Evolutionary conservation across 2,329 filamentous ascomycete species (phyloP).

Genomic region (Polychaeton citri): DNA sequence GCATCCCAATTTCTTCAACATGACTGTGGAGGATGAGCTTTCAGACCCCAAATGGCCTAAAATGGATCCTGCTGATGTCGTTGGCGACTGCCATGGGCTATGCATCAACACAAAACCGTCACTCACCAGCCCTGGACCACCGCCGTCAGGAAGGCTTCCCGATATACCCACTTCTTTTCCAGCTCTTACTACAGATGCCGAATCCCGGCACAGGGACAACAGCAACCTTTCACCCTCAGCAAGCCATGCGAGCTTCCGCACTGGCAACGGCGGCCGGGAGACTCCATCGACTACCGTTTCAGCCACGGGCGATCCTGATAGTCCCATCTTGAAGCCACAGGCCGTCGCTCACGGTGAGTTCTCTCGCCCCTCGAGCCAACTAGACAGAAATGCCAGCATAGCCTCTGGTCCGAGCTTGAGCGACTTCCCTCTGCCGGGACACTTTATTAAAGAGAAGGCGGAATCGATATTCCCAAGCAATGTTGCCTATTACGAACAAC

Average conservation of each 20-base stretch:
- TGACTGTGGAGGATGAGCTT: conserved; percentile 68
- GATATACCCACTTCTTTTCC: conserved; percentile 29
- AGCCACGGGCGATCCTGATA: conserved; percentile 33
- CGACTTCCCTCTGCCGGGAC: conserved; percentile 13
- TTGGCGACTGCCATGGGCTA: conserved; percentile 66
- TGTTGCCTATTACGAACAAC: conserved; percentile 50
- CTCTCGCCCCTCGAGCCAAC: not conserved
- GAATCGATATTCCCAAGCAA: conserved; percentile 15
- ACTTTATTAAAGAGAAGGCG: conserved; percentile 4
- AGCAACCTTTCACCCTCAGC: conserved; percentile 16
- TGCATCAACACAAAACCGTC: conserved; percentile 33
- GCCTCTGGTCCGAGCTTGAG: conserved; percentile 7
- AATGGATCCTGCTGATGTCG: conserved; percentile 65
- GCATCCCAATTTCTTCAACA: conserved; percentile 72
- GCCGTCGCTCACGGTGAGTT: conserved; percentile 5
- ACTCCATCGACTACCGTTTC: conserved; percentile 39
- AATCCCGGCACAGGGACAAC: conserved; percentile 4
- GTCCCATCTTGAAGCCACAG: conserved; percentile 46
- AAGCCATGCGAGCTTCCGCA: conserved; percentile 17
- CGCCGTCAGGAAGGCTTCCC: conserved; percentile 33
- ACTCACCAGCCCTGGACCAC: conserved; percentile 33
- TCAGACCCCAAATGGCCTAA: conserved; percentile 69
- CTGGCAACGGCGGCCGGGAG: conserved; percentile 38
- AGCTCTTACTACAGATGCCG: conserved; percentile 17
- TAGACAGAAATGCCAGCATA: not conserved